These are phyloP conservation scores for Fraxinus excelsior DNA, from an alignment of 257 asterid species.

Conservation along the genomic window DNA sequence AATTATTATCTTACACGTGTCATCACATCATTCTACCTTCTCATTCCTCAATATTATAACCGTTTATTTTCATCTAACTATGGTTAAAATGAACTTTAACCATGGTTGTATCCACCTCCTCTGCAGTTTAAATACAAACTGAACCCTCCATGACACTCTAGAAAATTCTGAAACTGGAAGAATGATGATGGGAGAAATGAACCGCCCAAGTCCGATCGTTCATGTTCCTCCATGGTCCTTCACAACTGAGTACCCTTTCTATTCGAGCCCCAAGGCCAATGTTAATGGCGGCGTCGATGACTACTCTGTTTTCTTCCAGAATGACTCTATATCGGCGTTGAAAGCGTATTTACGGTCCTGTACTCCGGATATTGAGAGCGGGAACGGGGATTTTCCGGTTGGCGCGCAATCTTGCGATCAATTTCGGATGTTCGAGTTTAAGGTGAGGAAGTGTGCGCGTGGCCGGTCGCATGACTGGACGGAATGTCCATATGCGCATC, in stretches of 20 bases:
- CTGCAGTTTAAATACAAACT: slow-evolving; percentile 24
- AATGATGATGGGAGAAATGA: slow-evolving; percentile 42
- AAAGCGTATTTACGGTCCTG: slow-evolving; percentile 64
- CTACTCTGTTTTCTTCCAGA: slow-evolving; percentile 38
- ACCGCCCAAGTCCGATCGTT: slow-evolving; percentile 25
- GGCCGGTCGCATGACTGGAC: slow-evolving; percentile 92
- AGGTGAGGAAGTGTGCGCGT: slow-evolving; percentile 71
- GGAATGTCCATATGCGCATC: slow-evolving; percentile 88
- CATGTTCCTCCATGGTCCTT: slow-evolving; percentile 40
- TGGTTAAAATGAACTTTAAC: background rate
- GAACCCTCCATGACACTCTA: background rate
- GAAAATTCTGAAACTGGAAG: background rate
- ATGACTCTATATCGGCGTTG: slow-evolving; percentile 39
- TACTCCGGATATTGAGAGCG: slow-evolving; percentile 40
- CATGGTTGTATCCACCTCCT: background rate
- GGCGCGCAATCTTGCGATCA: slow-evolving; percentile 81
- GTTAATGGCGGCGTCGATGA: slow-evolving; percentile 42
- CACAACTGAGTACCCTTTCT: slow-evolving; percentile 17
- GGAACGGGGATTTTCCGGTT: slow-evolving; percentile 48
- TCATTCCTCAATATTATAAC: background rate
- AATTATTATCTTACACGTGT: background rate
- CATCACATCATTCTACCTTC: background rate
- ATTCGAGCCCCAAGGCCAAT: slow-evolving; percentile 40
- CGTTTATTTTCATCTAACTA: background rate
- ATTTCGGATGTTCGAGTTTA: slow-evolving; percentile 83